These are phyloP conservation scores for Vinca minor DNA, from an alignment of 257 asterid genomes.

Conservation along the genomic window DNA sequence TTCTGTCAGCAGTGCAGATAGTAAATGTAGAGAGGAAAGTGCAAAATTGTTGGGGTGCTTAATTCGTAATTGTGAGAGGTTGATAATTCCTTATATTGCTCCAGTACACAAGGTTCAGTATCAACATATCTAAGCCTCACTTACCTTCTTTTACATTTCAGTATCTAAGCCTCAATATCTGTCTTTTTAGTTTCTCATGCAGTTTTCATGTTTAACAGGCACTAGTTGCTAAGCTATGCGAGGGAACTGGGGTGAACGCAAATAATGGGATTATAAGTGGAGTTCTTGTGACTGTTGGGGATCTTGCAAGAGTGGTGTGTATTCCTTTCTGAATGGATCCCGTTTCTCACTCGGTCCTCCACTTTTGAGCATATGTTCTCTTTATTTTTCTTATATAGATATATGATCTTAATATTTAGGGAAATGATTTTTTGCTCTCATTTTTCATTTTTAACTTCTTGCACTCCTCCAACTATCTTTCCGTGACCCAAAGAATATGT, in stretches of 20 bases:
- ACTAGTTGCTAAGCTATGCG: conserved; percentile 75
- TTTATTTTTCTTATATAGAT: not conserved
- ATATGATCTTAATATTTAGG: too few relatives aligned
- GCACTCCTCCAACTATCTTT: too few relatives aligned
- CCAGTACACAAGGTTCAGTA: conserved; percentile 85
- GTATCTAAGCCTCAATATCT: not conserved
- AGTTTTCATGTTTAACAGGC: conserved; percentile 55
- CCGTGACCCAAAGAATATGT: too few relatives aligned
- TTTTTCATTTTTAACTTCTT: too few relatives aligned
- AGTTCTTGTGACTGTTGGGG: conserved; percentile 97
- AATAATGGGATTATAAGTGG: conserved; percentile 95
- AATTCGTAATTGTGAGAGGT: conserved; percentile 95
- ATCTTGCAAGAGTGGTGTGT: conserved; percentile 98
- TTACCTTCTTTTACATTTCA: not conserved
- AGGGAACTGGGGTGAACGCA: conserved; percentile 89
- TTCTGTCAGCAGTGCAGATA: conserved; percentile 80
- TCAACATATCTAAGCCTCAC: conserved; percentile 4
- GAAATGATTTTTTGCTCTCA: too few relatives aligned
- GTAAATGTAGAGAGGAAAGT: conserved; percentile 98
- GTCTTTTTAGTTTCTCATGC: not conserved
- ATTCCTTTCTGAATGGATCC: conserved; percentile 9
- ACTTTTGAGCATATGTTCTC: not conserved
- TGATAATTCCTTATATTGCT: conserved; percentile 87
- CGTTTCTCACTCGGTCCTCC: not conserved
- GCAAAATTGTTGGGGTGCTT: conserved; percentile 96